phyloP scores from a whole-genome alignment of 73 alveolate species.

The Halteria grandinella region DNA sequence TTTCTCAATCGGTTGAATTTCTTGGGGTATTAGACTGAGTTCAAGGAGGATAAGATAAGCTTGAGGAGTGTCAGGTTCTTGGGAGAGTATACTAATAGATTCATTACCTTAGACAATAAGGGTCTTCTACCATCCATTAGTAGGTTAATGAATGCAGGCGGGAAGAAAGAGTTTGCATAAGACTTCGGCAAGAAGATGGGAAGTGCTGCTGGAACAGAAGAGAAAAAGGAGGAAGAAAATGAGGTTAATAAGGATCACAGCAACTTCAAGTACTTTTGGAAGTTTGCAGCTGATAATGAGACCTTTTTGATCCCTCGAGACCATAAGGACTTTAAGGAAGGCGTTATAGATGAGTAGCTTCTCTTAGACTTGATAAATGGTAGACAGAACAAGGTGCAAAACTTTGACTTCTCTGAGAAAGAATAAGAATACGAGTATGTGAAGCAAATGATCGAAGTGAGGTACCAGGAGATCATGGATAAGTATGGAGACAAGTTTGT shows the following conservation, averaged over 20 bases:
- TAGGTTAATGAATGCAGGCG: slow-evolving; percentile 1
- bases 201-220: background rate
- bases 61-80: slow-evolving; percentile 14
- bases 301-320: slow-evolving; percentile 47
- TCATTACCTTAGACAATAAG: slow-evolving; percentile 17
- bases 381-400: background rate
- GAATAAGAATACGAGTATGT: background rate
- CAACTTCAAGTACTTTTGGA: slow-evolving; percentile 44
- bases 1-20: slow-evolving; percentile 26
- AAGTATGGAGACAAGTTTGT: background rate
- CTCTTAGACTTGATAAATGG: slow-evolving; percentile 48
- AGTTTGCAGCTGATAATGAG: slow-evolving; percentile 38
- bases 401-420: slow-evolving; percentile 8
- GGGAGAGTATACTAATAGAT: slow-evolving; percentile 23
- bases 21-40: slow-evolving; percentile 45
- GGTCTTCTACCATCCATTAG: slow-evolving; percentile 49
- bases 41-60: background rate
- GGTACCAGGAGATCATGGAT: slow-evolving; percentile 2
- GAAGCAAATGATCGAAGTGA: slow-evolving; percentile 7
- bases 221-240: background rate
- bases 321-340: background rate
- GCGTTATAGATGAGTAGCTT: slow-evolving; percentile 12
- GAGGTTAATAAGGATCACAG: background rate
- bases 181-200: slow-evolving; percentile 8
- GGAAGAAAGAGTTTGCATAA: background rate